A percentile compares a stretch with the other conserved stretches of the same genome.
Evolutionary conservation across 352 stramenopile species (phyloP).

Genomic region (Pilasporangium apinafurcum): DNA sequence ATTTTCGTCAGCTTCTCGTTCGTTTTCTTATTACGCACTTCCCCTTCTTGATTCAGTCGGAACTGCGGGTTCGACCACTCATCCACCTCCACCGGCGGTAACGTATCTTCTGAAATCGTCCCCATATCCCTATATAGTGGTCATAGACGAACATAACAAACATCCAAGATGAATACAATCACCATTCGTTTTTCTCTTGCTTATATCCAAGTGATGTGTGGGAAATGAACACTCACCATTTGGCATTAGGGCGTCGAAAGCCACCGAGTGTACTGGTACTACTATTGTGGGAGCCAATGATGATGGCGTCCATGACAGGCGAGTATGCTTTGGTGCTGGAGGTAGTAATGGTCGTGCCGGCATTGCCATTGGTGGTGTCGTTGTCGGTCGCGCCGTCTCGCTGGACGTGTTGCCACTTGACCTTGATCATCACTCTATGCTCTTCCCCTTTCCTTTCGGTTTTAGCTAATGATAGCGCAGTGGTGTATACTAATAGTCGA

Average conservation of each 20-base stretch:
- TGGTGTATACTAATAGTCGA: no score
- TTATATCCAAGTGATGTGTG: no score
- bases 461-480: no score
- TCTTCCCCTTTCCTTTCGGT: no score
- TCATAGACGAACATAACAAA: background rate
- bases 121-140: constrained; percentile 50
- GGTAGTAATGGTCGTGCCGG: background rate
- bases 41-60: constrained; percentile 43
- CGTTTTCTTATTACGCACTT: constrained; percentile 44
- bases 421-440: constrained; percentile 61
- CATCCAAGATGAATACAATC: background rate
- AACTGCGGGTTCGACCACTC: constrained; percentile 57
- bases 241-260: constrained; percentile 10
- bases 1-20: constrained; percentile 53
- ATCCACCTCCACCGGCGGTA: constrained; percentile 31
- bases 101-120: constrained; percentile 66
- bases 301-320: constrained; percentile 35
- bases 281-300: constrained; percentile 8
- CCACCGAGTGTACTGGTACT: constrained; percentile 5
- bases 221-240: no score
- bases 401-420: constrained; percentile 59
- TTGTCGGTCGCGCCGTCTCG: constrained; percentile 1
- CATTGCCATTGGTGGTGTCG: background rate
- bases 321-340: constrained; percentile 15
- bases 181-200: no score